Evolutionary conservation across 1,139 yeast genomes (phyloP), one percentile per base, ranked within the genome.

Genomic region (Pichia sp.): DNA sequence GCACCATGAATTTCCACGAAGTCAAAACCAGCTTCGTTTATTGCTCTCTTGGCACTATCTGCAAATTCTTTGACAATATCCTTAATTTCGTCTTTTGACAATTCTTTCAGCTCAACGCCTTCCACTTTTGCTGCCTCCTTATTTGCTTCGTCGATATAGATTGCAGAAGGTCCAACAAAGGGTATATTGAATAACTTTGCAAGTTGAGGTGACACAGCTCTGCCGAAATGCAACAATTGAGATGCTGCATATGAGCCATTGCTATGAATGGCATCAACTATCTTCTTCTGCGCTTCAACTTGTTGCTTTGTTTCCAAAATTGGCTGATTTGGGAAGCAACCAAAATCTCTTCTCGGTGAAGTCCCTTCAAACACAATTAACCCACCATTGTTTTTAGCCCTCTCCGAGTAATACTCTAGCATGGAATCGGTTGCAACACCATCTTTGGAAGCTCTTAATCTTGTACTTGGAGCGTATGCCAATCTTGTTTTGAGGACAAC

Each of bases 151-250:
- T 73, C 67, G 52, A 64, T 72, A 32, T 71, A 66, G 26, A 75
- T 57, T 2, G 79, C 71, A 32, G 82, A 75, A 6, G 86, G 81
- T 2, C 75, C 83, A 31, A 77, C 73, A 3, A 75, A 62, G 31
- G 74, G 66, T 26, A 62, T 57, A 2, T 76, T 76, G 45, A 61
- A 58, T 45, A 64, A 62, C 53, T 79, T 77, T 61, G 78, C 65
- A 31, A 70, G 62, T 5, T 62, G 69, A 8, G 84, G 76, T 57
- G 64, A 71, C 6, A 80, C 81, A 44, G 72, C 74, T 65, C 87
- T 75, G 50, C 90, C 90, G 53, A 82, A 66, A 47, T 72, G 75
- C 85, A 86, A 83, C 47, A 86, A 64, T 69, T 87, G 93, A 47
- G 76, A 62, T 56, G 79, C 74, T 16, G 79, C 67, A 57, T 67